These are phyloP conservation scores for Phyllachora maydis DNA, from an alignment of 2,329 filamentous ascomycete genomes.

Conservation along the genomic window DNA sequence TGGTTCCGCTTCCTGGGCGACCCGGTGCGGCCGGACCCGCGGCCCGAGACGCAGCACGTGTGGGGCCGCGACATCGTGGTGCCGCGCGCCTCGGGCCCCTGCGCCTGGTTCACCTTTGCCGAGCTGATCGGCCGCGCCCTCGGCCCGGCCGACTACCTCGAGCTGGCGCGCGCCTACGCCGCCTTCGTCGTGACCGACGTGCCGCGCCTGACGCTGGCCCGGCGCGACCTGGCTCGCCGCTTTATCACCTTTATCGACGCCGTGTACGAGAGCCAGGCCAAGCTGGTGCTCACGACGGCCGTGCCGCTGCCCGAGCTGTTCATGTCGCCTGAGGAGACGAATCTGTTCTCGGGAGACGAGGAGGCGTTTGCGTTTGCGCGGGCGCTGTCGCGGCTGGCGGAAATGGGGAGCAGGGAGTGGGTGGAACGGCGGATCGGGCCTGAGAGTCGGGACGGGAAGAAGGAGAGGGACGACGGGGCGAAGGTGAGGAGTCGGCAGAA, in stretches of 20 bases:
- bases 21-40: constrained; percentile 51
- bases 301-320: constrained; percentile 76
- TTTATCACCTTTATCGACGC: constrained; percentile 98
- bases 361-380: constrained; percentile 91
- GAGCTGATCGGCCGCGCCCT: constrained; percentile 79
- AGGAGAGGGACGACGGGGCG: constrained; percentile 42
- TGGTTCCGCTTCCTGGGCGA: constrained; percentile 95
- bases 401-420: constrained; percentile 94
- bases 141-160: constrained; percentile 86
- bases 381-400: constrained; percentile 61
- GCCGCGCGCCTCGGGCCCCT: constrained; percentile 68
- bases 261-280: constrained; percentile 82
- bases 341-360: constrained; percentile 83
- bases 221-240: constrained; percentile 70
- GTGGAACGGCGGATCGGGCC: constrained; percentile 62
- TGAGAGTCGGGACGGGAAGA: constrained; percentile 41
- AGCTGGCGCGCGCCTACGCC: constrained; percentile 75
- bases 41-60: constrained; percentile 59
- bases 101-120: constrained; percentile 81
- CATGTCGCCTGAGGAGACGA: constrained; percentile 54
- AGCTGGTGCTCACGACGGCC: constrained; percentile 79
- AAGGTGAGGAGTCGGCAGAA: constrained; percentile 46
- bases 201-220: constrained; percentile 72
- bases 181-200: constrained; percentile 84
- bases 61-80: constrained; percentile 87